Base-by-base conservation (phyloP, 176 grass and related monocot genomes). In the Typha latifolia region DNA sequence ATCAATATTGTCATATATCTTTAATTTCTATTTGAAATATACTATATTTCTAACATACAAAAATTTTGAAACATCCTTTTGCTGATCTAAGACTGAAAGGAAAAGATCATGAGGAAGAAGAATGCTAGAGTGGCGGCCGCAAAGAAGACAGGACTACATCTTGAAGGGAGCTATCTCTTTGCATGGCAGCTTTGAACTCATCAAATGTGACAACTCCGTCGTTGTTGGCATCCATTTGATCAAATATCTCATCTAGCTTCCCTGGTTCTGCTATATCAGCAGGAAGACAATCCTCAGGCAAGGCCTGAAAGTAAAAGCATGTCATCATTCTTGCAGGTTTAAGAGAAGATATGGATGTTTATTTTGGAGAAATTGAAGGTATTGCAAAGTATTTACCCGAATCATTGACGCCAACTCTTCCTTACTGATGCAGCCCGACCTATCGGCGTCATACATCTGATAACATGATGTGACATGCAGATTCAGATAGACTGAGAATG, bases 141-240 rank as follows among this genome's bases (percentile, higher is more conserved):
- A 90, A 68, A 34, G 83, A 83, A 0, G 80, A 90, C 20, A 90
- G 74, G 69, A 90, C 80, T 3, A 83, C 87, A 51, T 90, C 87
- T 31, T 90, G 83, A 27, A 90, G 83, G 49, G 83, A 67, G 73
- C 83, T 86, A 64, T 90, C 80, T 74, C 72, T 83, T 66, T 86
- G 80, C 87, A 86, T 90, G 0, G 87, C 87, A 5, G 77, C 87
- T 61, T 90, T 86, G 80, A 90, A 90, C 80, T 90, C 87, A 4
- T 83, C 83, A 66, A 86, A 90, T 65, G 79, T 85, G 47, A 90
- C 82, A 78, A 76, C 66, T 29, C 86, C 86, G 21, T 90, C 86
- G 48, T 69, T 27, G 32, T 90, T 79, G 1, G 79, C 82, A 62
- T 90, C 86, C 82, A 85, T 90, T 47, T 85, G 75, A 72, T 86